A percentile compares a stretch with the other conserved stretches of the same genome.
phyloP scores from a whole-genome alignment of 1,284 basidiomycete species.

The Heterobasidion parviporum region DNA sequence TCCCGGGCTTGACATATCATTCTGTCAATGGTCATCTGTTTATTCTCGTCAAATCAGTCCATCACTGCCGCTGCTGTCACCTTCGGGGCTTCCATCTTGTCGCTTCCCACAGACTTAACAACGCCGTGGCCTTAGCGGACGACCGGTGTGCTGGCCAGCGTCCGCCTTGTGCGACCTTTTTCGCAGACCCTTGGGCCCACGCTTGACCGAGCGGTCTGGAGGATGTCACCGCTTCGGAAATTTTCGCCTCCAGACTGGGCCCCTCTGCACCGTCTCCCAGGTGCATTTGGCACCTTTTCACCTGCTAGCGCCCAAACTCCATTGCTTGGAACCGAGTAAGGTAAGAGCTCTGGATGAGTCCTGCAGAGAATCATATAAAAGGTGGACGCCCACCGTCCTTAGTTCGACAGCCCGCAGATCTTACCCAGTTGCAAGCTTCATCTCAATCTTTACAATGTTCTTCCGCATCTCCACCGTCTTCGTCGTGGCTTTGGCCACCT shows the following conservation, averaged over 20 bases:
- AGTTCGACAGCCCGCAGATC: neutral
- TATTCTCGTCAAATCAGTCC: no score
- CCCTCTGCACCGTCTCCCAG: no score
- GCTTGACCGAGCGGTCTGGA: neutral
- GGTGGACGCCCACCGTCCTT: neutral
- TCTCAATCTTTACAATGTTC: slow-evolving; percentile 10
- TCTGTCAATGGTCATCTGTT: no score
- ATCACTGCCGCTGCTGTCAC: neutral
- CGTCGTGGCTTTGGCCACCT: slow-evolving; percentile 12
- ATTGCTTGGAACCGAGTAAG: neutral
- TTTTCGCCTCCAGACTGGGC: no score
- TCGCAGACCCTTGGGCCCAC: neutral
- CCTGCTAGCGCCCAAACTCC: neutral
- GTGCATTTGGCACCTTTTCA: neutral
- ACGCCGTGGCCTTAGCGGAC: neutral
- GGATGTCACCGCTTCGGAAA: neutral
- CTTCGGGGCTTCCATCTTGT: neutral
- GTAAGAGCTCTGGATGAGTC: neutral
- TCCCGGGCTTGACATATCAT: no score
- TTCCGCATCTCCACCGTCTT: slow-evolving; percentile 8
- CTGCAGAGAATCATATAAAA: neutral
- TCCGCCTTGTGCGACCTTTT: neutral
- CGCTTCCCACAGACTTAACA: neutral
- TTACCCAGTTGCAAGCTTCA: neutral
- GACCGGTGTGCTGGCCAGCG: no score